Percentiles rank a stretch among this genome's conserved stretches.
phyloP scores from a whole-genome alignment of 140 eudicot genomes.

The Stevia rebaudiana region DNA sequence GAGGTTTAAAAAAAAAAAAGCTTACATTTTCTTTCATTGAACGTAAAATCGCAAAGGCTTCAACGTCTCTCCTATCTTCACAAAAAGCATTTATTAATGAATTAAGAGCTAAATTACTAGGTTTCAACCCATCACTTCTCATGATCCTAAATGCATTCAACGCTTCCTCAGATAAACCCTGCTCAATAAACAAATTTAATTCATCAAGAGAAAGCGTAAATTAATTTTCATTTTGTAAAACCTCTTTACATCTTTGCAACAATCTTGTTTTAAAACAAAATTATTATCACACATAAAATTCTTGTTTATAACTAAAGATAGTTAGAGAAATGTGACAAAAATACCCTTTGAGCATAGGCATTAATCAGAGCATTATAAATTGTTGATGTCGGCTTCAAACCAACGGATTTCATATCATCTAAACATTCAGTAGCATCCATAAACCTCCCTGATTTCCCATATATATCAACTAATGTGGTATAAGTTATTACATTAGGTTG shows the following conservation, averaged over 20 bases:
- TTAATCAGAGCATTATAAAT: conserved; percentile 96
- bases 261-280: neutral
- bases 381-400: conserved; percentile 76
- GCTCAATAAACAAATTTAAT: conserved; percentile 19
- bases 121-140: conserved; percentile 89
- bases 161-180: conserved; percentile 97
- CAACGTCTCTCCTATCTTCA: conserved; percentile 87
- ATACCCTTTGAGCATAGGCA: conserved; percentile 96
- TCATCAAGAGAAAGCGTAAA: conserved; percentile 4
- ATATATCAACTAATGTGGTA: conserved; percentile 73
- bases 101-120: conserved; percentile 84
- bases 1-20: neutral
- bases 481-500: conserved; percentile 79
- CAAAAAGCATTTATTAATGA: conserved; percentile 92
- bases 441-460: conserved; percentile 81
- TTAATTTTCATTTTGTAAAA: conserved; percentile 4
- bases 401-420: conserved; percentile 85
- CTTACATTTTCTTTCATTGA: conserved; percentile 94
- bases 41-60: conserved; percentile 80
- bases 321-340: conserved; percentile 8
- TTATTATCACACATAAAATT: neutral
- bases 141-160: conserved; percentile 77
- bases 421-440: conserved; percentile 82
- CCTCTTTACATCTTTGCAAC: neutral
- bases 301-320: neutral